Evolutionary conservation across 768 basidiomycete species (phyloP), one percentile per base, ranked within the genome.

Genomic region (Boletales sp.): DNA sequence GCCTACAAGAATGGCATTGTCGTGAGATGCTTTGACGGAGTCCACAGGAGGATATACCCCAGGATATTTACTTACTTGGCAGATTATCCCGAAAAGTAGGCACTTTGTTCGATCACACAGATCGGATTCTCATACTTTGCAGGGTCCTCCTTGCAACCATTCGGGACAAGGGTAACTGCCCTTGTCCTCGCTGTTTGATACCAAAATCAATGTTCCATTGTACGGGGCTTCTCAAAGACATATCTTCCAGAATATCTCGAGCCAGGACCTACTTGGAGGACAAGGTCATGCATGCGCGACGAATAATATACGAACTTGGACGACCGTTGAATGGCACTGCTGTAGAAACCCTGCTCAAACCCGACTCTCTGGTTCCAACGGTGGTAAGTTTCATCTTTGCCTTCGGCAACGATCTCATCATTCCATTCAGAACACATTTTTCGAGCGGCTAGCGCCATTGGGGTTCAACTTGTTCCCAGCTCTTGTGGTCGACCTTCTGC

Each of bases 101-200:
- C 36, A 1, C 6, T 7, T 31, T 31, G 31, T 31, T n/a, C n/a
- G n/a, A n/a, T n/a, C n/a, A n/a, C n/a, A n/a, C n/a, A n/a, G n/a
- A n/a, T n/a, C n/a, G n/a, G n/a, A n/a, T n/a, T n/a, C n/a, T n/a
- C 6, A 31, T 31, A 12, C 12, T 31, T 31, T 31, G 31, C n/a
- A 64, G 64, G 48, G 58, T 62, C 0, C 48, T 69, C 10, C 31
- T 69, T 4, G 66, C 61, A 3, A 51, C 52, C 7, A 52, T 69
- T 5, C 56, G 55, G 1, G 53, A 67, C 43, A 49, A 62, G 10
- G 68, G 65, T 0, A 14, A 21, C 11, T 66, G 61, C 38, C 65
- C 56, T 14, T 70, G 69, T 46, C 65, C 67, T 9, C n/a, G 14
- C 3, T 43, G n/a, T 12, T 17, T 17, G n/a, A 9, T 18, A 3